Base-by-base conservation (phyloP, 352 stramenopile genomes). In the Globisporangium canariense region DNA sequence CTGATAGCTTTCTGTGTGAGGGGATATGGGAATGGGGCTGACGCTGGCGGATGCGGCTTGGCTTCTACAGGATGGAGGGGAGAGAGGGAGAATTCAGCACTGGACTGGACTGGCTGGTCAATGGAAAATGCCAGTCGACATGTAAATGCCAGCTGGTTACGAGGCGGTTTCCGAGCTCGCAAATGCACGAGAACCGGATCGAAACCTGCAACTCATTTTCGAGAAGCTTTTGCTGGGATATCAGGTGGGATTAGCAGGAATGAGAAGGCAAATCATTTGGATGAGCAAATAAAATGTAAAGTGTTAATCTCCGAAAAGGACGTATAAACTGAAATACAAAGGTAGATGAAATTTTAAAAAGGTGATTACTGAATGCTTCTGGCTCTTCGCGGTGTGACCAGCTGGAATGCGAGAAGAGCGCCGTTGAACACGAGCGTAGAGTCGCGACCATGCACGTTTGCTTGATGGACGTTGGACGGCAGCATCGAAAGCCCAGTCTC, bases 71-170 rank as follows among this genome's bases (percentile, higher is more conserved):
- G 25, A 28, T 28, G 25, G 25, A 28, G 46, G 9, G 18, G 32
- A 43, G 51, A 41, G 51, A 40, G 51, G 9, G 34, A 28, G 52
- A 58, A 58, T 45, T 58, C 52, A 32, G 52, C n/a, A 58, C 52
- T 58, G 52, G 9, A 2, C 32, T 5, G 30, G n/a, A 2, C 32
- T 5, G 30, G n/a, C 11, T 20, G 13, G 28, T 10, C 16, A 32
- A 46, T 20, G 32, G 52, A 10, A 6, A 32, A 1, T 47, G 7
- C 32, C 32, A 9, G 32, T 36, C 32, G 32, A 36, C 32, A 36
- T 36, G 32, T 8, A 36, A 36, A 36, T 36, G 32, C 32, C 52
- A 58, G 52, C 14, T 46, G 52, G 32, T 46, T 32, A 30, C 52
- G 52, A 10, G 11, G 52, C 52, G 32, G 1, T 43, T 58, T 58